Percentiles rank a stretch among this genome's conserved stretches.
Conservation (phyloP, 768 basidiomycete genomes). For the Mycena crocata region DNA sequence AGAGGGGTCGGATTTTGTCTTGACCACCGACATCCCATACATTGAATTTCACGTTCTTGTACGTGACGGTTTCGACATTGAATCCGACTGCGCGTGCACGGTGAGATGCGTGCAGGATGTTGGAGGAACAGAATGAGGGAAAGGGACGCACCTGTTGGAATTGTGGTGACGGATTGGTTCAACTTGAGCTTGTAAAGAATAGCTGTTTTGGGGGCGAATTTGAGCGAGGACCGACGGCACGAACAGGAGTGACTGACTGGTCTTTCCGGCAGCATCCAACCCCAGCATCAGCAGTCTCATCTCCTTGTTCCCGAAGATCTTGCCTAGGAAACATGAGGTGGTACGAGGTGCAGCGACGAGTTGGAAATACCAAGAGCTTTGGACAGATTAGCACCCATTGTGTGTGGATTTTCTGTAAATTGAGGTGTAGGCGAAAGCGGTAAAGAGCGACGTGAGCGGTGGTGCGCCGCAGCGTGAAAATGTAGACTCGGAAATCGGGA, state of each 20-base stretch:
- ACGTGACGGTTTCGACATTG: conserved; percentile 99
- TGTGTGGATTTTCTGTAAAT: conserved; percentile 35
- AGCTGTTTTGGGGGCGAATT: conserved; percentile 61
- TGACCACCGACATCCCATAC: conserved; percentile 99
- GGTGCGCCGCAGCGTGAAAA: conserved; percentile 42
- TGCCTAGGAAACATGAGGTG: conserved; percentile 61
- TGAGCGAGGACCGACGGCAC: conserved; percentile 8
- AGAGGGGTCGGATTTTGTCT: conserved; percentile 98
- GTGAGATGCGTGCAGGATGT: conserved; percentile 4
- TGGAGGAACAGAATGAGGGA: conserved; percentile 9
- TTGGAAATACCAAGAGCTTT: conserved; percentile 74
- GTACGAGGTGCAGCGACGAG: conserved; percentile 20
- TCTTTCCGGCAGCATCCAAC: conserved; percentile 97
- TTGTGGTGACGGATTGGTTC: conserved; percentile 98
- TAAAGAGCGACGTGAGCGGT: conserved; percentile 74
- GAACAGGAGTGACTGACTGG: conserved; percentile 72
- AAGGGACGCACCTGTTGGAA: conserved; percentile 83
- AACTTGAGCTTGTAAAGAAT: conserved; percentile 99
- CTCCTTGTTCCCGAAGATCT: conserved; percentile 98
- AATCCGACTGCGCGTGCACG: conserved; percentile 78
- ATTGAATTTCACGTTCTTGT: conserved; percentile 97
- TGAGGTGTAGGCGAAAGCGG: conserved; percentile 43
- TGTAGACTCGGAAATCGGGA: conserved; percentile 14
- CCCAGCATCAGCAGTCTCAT: conserved; percentile 98
- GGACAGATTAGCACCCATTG: conserved; percentile 88